phyloP scores from a whole-genome alignment of 257 asterid species.

The Solanum chiquidenum region DNA sequence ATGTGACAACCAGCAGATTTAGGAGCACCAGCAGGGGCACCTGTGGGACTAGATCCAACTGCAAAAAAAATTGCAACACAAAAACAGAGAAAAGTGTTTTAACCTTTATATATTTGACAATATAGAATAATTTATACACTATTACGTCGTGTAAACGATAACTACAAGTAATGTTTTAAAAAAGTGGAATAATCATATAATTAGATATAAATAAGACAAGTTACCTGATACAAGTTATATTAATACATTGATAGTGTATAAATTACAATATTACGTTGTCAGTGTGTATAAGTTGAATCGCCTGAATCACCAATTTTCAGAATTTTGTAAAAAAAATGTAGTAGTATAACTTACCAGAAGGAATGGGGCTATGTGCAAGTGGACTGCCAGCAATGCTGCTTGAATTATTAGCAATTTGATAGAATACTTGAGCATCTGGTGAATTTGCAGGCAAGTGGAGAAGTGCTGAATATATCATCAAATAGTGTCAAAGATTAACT shows the following conservation, averaged over 20 bases:
- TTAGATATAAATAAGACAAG: not conserved
- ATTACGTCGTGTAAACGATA: not conserved
- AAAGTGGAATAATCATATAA: not conserved
- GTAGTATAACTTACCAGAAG: not conserved
- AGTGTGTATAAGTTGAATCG: too few relatives aligned
- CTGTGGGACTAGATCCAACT: conserved; percentile 14
- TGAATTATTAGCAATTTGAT: conserved; percentile 25
- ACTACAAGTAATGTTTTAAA: not conserved
- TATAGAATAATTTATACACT: not conserved
- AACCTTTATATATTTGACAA: not conserved
- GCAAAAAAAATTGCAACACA: not conserved
- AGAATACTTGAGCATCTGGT: conserved; percentile 69
- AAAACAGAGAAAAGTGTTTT: not conserved
- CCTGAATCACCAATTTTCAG: not conserved
- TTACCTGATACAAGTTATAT: not conserved
- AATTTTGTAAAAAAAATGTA: not conserved
- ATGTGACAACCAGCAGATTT: conserved; percentile 3
- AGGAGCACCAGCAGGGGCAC: conserved; percentile 4
- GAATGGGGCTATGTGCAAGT: conserved; percentile 6
- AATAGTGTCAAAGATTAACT: not conserved
- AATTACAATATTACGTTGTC: not conserved
- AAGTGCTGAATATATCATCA: conserved; percentile 35
- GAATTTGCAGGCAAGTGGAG: conserved; percentile 71
- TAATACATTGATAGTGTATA: too few relatives aligned
- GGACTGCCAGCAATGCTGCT: conserved; percentile 8